Evolutionary conservation across 495 filamentous ascomycete species (phyloP).

Genomic region (Antarctomyces pellizariae): DNA sequence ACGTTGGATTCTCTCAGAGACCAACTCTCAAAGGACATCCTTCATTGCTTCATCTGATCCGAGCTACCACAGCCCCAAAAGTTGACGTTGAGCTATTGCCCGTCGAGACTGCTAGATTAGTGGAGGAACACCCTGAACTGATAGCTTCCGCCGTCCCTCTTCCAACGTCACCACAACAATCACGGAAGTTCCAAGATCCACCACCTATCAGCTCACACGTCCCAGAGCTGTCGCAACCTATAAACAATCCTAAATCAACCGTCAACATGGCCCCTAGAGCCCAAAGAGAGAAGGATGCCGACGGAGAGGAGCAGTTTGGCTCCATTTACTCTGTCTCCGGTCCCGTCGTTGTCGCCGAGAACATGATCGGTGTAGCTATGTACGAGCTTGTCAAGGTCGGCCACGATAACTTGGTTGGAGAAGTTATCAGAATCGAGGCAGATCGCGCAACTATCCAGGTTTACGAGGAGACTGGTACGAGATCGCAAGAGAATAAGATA

Average conservation of each 20-base stretch:
- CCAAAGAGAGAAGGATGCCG: slow-evolving; percentile 4
- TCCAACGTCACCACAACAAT: slow-evolving; percentile 1
- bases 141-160: slow-evolving; percentile 6
- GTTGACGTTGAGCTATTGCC: slow-evolving; percentile 17
- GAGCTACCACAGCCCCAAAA: too few relatives aligned
- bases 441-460: slow-evolving; percentile 96
- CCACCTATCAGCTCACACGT: slow-evolving; percentile 1
- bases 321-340: slow-evolving; percentile 68
- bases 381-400: slow-evolving; percentile 94
- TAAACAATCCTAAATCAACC: slow-evolving; percentile 2
- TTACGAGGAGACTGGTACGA: slow-evolving; percentile 92
- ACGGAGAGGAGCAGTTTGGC: slow-evolving; percentile 18
- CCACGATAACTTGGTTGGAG: slow-evolving; percentile 70
- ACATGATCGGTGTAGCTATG: slow-evolving; percentile 99
- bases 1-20: slow-evolving; percentile 29
- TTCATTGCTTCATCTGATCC: slow-evolving; percentile 37
- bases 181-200: neutral
- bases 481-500: neutral
- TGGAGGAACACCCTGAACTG: slow-evolving; percentile 3
- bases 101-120: slow-evolving; percentile 6
- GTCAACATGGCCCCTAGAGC: slow-evolving; percentile 10
- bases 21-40: slow-evolving; percentile 34
- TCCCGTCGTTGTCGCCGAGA: slow-evolving; percentile 88
- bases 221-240: slow-evolving; percentile 1
- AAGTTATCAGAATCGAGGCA: slow-evolving; percentile 91